These are phyloP conservation scores for Besnoitia besnoiti DNA, from an alignment of 169 alveolate species.

Conservation along the genomic window DNA sequence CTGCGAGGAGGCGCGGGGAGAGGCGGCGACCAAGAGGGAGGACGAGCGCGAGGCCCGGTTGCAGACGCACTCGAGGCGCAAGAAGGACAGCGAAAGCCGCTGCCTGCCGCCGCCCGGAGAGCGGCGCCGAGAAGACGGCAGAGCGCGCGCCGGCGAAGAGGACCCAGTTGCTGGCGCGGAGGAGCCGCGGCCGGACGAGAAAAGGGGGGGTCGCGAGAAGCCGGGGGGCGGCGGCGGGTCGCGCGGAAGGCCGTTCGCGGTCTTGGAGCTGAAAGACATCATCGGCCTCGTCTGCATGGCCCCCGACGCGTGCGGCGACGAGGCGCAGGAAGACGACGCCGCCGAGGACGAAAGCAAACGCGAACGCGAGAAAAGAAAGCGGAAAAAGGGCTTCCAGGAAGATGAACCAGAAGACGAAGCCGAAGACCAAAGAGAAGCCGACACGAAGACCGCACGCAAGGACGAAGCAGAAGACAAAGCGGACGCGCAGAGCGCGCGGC, in stretches of 20 bases:
- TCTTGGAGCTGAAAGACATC: conserved; percentile 14
- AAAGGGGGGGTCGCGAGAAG: too few species aligned
- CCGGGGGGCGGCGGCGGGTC: not conserved
- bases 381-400: not conserved
- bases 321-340: conserved; percentile 24
- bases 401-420: not conserved
- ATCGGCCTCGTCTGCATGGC: conserved; percentile 21
- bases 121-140: not conserved
- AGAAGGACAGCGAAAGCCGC: not conserved
- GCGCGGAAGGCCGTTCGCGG: not conserved
- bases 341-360: not conserved
- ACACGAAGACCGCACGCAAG: not conserved
- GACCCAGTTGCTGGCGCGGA: not conserved
- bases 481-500: not conserved
- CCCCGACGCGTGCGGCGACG: not conserved
- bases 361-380: not conserved
- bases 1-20: not conserved
- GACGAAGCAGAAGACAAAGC: not conserved
- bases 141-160: not conserved
- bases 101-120: not conserved
- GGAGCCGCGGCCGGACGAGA: too few species aligned
- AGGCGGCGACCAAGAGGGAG: not conserved
- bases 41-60: not conserved
- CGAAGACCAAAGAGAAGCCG: not conserved
- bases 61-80: not conserved